Evolutionary conservation across 768 basidiomycete genomes (phyloP), one percentile per base, ranked within the genome.

Genomic region (Hysterangium stoloniferum): DNA sequence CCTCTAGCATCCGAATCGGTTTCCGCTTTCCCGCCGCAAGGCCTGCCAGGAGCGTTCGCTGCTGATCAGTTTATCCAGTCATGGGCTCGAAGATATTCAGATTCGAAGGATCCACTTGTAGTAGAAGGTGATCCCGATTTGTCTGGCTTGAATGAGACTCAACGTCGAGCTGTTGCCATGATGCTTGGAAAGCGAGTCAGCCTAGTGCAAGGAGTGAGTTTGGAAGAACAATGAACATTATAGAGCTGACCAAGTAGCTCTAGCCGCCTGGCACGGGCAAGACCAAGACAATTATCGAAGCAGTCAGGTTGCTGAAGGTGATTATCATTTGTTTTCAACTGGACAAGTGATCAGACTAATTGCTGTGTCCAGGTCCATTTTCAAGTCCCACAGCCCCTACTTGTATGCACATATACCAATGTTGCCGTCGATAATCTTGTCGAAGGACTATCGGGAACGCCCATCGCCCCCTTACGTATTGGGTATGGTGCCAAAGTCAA

Each of bases 401-500:
- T 97, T 12, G 84, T 95, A n/a, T 89, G 88, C 63, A 93, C 93
- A 0, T 95, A 88, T 61, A 96, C 94, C 34, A 94, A 96, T 57
- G 87, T 81, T 17, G 92, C 94, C 0, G 90, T 94, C 17, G 92
- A 96, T 62, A 89, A 94, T 57, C 79, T 96, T 7, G 79, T 93
- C 32, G 82, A 85, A 60, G 86, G 86, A 0, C 71, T 93, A 22
- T 72, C 71, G 7, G 64, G 67, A 1, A 70, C 74, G 1, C 78
- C 79, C 3, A 64, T 94, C 40, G 80, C 79, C 54, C 83, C 92
- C 1, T 66, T 95, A 1, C 85, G 94, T 2, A 73, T 92, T 19
- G 90, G 88, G 3, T 78, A 73, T 37, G 72, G 70, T 9, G 78
- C 77, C 20, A 76, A 76, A 42, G 77, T 89, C 42, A 75, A 75